Evolutionary conservation across 2,329 filamentous ascomycete genomes (phyloP).

Genomic region (Anisogramma anomala): DNA sequence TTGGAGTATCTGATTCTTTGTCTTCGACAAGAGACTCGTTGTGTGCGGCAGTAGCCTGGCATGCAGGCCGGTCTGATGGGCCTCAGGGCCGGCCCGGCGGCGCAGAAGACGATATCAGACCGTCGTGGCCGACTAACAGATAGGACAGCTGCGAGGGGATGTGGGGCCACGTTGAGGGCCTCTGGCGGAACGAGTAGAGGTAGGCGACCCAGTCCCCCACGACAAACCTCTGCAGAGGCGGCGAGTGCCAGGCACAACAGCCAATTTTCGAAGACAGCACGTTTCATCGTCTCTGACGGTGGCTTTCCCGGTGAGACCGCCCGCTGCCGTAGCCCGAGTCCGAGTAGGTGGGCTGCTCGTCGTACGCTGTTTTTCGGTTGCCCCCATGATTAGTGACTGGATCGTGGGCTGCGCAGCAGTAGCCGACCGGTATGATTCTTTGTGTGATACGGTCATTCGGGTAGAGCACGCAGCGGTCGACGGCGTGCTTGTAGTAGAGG

Average conservation of each 20-base stretch:
- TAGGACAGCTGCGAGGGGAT: conserved; percentile 38
- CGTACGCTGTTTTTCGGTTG: conserved; percentile 25
- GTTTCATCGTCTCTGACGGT: conserved; percentile 39
- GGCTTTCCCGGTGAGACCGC: conserved; percentile 33
- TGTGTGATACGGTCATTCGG: conserved; percentile 61
- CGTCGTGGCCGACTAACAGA: conserved; percentile 35
- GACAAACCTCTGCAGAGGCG: conserved; percentile 31
- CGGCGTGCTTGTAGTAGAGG: conserved; percentile 75
- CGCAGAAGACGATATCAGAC: conserved; percentile 29
- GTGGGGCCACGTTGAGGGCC: conserved; percentile 23
- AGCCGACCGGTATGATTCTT: conserved; percentile 71
- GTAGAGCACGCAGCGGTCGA: conserved; percentile 70
- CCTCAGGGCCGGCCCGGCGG: conserved; percentile 19
- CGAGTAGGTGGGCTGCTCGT: conserved; percentile 32
- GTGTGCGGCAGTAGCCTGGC: conserved; percentile 12
- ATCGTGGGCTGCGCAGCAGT: conserved; percentile 55
- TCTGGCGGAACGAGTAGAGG: conserved; percentile 35
- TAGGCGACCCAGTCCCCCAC: conserved; percentile 36
- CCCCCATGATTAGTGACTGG: conserved; percentile 14
- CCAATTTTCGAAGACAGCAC: conserved; percentile 40
- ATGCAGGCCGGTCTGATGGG: conserved; percentile 10
- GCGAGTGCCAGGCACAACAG: conserved; percentile 30
- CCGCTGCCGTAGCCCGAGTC: conserved; percentile 45
- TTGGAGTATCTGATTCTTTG: conserved; percentile 1
- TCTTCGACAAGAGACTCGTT: conserved; percentile 12